Conservation (phyloP, 306 rosid genomes). For the Malus sieversii region DNA sequence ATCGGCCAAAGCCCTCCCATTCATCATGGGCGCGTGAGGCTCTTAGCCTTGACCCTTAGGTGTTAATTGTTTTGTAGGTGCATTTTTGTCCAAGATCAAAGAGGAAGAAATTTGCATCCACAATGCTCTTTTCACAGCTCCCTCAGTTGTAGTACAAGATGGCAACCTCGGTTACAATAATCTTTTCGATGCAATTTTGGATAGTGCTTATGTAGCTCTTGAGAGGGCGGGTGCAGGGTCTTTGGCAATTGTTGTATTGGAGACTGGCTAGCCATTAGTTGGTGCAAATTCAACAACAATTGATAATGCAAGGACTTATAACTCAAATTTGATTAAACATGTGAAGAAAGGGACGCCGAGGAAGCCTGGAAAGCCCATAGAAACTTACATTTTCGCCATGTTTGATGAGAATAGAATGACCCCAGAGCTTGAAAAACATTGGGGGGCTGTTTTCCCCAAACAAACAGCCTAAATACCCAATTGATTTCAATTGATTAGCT, state of each 20-base stretch:
- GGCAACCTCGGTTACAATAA: neutral
- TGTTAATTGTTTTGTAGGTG: too few species aligned
- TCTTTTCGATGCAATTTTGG: slow-evolving; percentile 27
- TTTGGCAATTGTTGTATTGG: slow-evolving; percentile 30
- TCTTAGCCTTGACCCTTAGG: too few species aligned
- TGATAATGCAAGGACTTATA: slow-evolving; percentile 23
- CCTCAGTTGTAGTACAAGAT: slow-evolving; percentile 9
- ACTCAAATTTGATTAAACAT: slow-evolving; percentile 21
- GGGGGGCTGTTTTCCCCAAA: slow-evolving; percentile 30
- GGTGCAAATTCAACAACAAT: slow-evolving; percentile 12
- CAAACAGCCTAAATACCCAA: slow-evolving; percentile 11
- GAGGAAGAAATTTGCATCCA: too few species aligned
- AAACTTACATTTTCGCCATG: slow-evolving; percentile 24
- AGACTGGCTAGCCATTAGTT: slow-evolving; percentile 37
- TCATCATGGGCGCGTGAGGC: too few species aligned
- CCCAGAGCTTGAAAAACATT: slow-evolving; percentile 25
- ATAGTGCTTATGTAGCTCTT: slow-evolving; percentile 22
- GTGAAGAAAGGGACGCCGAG: slow-evolving; percentile 25
- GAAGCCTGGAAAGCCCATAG: slow-evolving; percentile 22
- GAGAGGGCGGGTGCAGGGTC: slow-evolving; percentile 22
- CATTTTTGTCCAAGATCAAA: too few species aligned
- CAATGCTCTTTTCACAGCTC: slow-evolving; percentile 1
- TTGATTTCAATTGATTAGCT: slow-evolving; percentile 8
- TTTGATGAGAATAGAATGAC: slow-evolving; percentile 26
- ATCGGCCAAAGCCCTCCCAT: too few species aligned